phyloP scores from a whole-genome alignment of 2,329 filamentous ascomycete species.

The Xylariales sp. region DNA sequence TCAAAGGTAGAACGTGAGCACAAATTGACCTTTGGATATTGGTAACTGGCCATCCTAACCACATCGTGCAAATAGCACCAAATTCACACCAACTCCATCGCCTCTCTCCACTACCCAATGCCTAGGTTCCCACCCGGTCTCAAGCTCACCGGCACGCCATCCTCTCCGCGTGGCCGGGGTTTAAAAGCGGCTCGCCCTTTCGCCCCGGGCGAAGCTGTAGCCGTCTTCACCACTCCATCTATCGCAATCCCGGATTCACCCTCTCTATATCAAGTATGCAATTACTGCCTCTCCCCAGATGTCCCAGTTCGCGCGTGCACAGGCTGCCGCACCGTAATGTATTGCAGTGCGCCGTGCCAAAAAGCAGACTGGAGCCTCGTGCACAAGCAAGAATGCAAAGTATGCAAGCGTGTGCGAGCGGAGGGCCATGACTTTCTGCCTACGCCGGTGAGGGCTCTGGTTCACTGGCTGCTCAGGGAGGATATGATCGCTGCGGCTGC shows the following conservation, averaged over 20 bases:
- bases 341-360: constrained; percentile 53
- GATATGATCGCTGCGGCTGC: constrained; percentile 28
- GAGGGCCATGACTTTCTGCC: constrained; percentile 37
- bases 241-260: constrained; percentile 44
- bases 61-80: too few species aligned
- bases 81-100: too few species aligned
- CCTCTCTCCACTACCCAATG: too few species aligned
- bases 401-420: constrained; percentile 36
- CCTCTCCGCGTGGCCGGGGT: constrained; percentile 35
- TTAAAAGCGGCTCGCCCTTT: constrained; percentile 40
- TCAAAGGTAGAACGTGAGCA: too few species aligned
- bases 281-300: constrained; percentile 38
- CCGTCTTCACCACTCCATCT: constrained; percentile 36
- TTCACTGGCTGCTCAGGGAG: constrained; percentile 44
- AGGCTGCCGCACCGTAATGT: constrained; percentile 47
- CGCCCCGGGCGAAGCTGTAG: constrained; percentile 40
- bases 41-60: too few species aligned
- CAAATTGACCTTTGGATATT: too few species aligned
- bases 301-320: constrained; percentile 38
- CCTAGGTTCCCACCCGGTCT: constrained; percentile 15
- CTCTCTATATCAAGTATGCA: constrained; percentile 40
- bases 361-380: constrained; percentile 45
- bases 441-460: constrained; percentile 49
- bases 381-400: constrained; percentile 52
- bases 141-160: constrained; percentile 8